Conservation (phyloP, 2,329 filamentous ascomycete species). For the Boeremia exigua region DNA sequence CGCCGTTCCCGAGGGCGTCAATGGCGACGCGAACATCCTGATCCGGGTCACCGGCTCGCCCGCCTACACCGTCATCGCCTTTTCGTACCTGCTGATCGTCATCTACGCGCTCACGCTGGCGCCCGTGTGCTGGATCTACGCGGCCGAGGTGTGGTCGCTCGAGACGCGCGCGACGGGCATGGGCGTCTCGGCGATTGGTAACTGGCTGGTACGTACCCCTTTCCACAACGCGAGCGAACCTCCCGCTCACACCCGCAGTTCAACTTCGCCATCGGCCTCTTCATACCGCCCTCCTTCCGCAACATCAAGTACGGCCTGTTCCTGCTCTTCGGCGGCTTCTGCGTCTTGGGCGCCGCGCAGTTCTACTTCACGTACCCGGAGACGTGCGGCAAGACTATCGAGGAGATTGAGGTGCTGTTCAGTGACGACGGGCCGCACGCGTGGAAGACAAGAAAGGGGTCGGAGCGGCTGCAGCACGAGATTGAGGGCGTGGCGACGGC, state of each 20-base stretch:
- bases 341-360: constrained; percentile 54
- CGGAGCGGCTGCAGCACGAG: constrained; percentile 40
- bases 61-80: constrained; percentile 68
- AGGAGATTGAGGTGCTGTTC: constrained; percentile 46
- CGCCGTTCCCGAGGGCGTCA: constrained; percentile 53
- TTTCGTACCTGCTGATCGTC: constrained; percentile 69
- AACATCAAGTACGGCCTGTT: constrained; percentile 65
- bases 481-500: constrained; percentile 30
- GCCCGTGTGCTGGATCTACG: constrained; percentile 70
- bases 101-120: constrained; percentile 69
- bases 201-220: constrained; percentile 55
- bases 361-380: constrained; percentile 55
- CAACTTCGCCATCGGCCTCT: constrained; percentile 67
- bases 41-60: constrained; percentile 60
- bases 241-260: constrained; percentile 40
- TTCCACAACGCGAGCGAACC: constrained; percentile 41
- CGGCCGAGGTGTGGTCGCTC: constrained; percentile 68
- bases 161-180: constrained; percentile 67
- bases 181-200: constrained; percentile 59
- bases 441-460: constrained; percentile 47
- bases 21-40: constrained; percentile 59
- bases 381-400: constrained; percentile 48
- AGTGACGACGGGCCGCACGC: constrained; percentile 40
- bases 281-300: constrained; percentile 63
- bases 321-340: constrained; percentile 58